These are phyloP conservation scores for Saccharomycopsis oosterbeekiorum DNA, from an alignment of 805 yeast genomes.

Conservation along the genomic window DNA sequence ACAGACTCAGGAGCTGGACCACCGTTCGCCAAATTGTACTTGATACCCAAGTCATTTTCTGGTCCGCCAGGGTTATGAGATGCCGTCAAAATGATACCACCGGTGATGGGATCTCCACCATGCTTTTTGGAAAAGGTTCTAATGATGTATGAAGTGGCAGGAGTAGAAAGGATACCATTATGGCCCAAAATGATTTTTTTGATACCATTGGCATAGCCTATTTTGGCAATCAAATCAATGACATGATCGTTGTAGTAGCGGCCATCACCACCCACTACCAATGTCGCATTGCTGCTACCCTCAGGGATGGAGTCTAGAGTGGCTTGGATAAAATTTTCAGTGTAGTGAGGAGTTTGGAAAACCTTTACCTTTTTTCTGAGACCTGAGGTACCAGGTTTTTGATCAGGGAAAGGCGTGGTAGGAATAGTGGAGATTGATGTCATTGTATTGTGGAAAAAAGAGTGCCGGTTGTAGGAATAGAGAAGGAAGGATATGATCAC, in stretches of 20 bases:
- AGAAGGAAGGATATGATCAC: not conserved
- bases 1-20: conserved; percentile 98
- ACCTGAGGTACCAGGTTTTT: conserved; percentile 97
- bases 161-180: conserved; percentile 83
- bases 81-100: conserved; percentile 94
- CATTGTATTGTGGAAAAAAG: conserved; percentile 8
- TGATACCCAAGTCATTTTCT: conserved; percentile 82
- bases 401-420: conserved; percentile 77
- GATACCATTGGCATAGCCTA: conserved; percentile 89
- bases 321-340: conserved; percentile 91
- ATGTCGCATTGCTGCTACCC: conserved; percentile 60
- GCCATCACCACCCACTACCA: conserved; percentile 97
- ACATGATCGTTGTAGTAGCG: conserved; percentile 80
- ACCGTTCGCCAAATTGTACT: conserved; percentile 89
- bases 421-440: conserved; percentile 28
- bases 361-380: conserved; percentile 83
- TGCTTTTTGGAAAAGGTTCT: conserved; percentile 45
- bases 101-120: conserved; percentile 47
- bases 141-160: conserved; percentile 92
- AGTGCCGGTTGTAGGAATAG: not conserved
- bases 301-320: conserved; percentile 83
- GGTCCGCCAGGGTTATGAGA: conserved; percentile 99
- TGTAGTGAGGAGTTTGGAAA: conserved; percentile 69
- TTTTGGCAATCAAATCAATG: conserved; percentile 69
- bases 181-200: conserved; percentile 78